phyloP scores from a whole-genome alignment of 192 early-diverging fungal genomes.

The Linnemannia hyalina region DNA sequence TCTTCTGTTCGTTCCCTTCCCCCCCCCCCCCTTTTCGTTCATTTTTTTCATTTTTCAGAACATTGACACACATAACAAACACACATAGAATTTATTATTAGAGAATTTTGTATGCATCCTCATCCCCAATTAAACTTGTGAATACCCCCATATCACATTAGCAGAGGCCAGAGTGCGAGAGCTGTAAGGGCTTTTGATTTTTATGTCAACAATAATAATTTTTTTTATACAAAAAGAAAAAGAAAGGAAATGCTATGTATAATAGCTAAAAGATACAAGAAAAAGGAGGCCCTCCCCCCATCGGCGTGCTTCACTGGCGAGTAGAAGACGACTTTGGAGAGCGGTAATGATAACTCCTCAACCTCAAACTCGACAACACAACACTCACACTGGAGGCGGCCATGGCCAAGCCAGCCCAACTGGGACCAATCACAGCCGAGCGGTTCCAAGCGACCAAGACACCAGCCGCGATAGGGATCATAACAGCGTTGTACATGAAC shows the following conservation, averaged over 20 bases:
- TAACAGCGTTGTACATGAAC: constrained; percentile 86
- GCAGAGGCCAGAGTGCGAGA: too few species aligned
- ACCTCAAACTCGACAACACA: constrained; percentile 77
- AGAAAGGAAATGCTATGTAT: background rate
- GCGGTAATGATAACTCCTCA: constrained; percentile 34
- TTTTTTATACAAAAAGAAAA: too few species aligned
- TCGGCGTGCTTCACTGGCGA: background rate
- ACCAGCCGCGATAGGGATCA: constrained; percentile 94
- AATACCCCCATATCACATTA: too few species aligned
- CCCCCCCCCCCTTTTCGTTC: background rate
- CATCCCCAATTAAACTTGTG: too few species aligned
- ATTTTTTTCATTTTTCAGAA: background rate
- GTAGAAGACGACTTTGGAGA: background rate
- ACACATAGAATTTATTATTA: too few species aligned
- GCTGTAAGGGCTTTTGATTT: too few species aligned
- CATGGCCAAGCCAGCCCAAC: constrained; percentile 93
- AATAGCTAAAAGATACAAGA: background rate
- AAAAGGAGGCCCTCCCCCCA: too few species aligned
- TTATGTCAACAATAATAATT: too few species aligned
- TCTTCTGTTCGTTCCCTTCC: too few species aligned
- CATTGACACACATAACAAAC: too few species aligned
- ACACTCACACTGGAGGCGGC: constrained; percentile 88
- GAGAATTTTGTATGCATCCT: too few species aligned
- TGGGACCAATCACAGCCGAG: constrained; percentile 69
- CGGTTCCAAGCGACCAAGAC: constrained; percentile 73